Evolutionary conservation across 495 filamentous ascomycete species (phyloP).

Genomic region (Lepraria neglecta): DNA sequence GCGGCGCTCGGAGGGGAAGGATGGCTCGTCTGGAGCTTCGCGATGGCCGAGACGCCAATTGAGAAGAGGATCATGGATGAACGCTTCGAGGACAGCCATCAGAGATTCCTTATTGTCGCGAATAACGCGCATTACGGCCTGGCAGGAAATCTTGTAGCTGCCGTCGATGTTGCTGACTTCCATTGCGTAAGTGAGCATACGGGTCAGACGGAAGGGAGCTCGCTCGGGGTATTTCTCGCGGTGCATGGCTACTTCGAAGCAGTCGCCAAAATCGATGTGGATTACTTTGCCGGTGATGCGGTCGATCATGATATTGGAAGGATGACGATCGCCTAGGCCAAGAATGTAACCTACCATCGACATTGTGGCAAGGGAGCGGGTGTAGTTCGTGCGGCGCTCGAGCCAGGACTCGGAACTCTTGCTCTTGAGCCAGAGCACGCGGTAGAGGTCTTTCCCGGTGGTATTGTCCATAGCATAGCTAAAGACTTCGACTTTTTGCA

Average conservation of each 20-base stretch:
- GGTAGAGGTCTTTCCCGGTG: constrained; percentile 95
- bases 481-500: constrained; percentile 99
- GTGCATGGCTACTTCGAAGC: constrained; percentile 99
- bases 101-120: constrained; percentile 95
- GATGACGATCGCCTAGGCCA: constrained; percentile 91
- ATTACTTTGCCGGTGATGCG: constrained; percentile 91
- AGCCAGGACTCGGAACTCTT: constrained; percentile 98
- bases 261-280: constrained; percentile 98
- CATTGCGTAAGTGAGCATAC: constrained; percentile 99
- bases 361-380: constrained; percentile 94
- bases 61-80: constrained; percentile 96
- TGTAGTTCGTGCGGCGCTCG: constrained; percentile 94
- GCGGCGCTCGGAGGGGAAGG: constrained; percentile 74
- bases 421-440: constrained; percentile 96
- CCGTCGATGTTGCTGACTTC: constrained; percentile 99
- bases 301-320: constrained; percentile 95
- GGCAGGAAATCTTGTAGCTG: constrained; percentile 93
- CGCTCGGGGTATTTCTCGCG: constrained; percentile 98
- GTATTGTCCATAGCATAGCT: constrained; percentile 98
- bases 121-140: constrained; percentile 96
- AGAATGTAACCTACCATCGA: constrained; percentile 99
- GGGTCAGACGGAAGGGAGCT: constrained; percentile 92
- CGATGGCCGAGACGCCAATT: constrained; percentile 91
- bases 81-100: constrained; percentile 97
- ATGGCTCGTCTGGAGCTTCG: constrained; percentile 69